These are phyloP conservation scores for Incumbomyces lentus DNA, from an alignment of 2,329 filamentous ascomycete species.

Conservation along the genomic window DNA sequence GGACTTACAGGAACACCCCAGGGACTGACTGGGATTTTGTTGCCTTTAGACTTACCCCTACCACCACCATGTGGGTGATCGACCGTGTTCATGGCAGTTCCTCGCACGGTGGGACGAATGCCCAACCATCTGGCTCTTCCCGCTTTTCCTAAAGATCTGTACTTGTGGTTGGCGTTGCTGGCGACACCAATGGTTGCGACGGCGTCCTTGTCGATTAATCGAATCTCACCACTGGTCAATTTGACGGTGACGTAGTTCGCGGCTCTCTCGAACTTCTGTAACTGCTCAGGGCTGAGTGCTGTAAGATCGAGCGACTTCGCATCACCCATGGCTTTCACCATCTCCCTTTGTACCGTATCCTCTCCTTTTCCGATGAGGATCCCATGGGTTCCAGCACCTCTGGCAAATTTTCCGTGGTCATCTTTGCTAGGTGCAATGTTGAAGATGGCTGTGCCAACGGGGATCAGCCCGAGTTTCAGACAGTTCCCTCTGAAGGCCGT, in stretches of 20 bases:
- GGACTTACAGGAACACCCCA: conserved; percentile 86
- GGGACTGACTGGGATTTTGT: conserved; percentile 84
- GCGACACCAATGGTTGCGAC: conserved; percentile 90
- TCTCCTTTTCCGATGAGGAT: conserved; percentile 84
- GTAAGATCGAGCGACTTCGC: conserved; percentile 22
- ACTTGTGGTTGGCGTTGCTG: conserved; percentile 87
- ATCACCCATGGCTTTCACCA: conserved; percentile 19
- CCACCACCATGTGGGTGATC: conserved; percentile 99
- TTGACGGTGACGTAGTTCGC: conserved; percentile 73
- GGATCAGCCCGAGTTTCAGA: conserved; percentile 88
- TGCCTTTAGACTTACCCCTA: conserved; percentile 98
- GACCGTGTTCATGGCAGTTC: conserved; percentile 97
- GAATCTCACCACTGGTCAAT: conserved; percentile 84
- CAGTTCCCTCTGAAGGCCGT: conserved; percentile 94
- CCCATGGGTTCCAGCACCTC: conserved; percentile 86
- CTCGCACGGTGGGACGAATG: conserved; percentile 88
- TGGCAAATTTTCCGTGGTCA: conserved; percentile 71
- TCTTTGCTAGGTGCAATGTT: conserved; percentile 69
- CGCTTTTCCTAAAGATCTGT: conserved; percentile 85
- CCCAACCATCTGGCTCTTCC: conserved; percentile 88
- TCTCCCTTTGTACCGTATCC: conserved; percentile 38
- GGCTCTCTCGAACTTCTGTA: conserved; percentile 43
- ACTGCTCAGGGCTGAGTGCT: conserved; percentile 28
- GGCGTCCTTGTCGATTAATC: conserved; percentile 80
- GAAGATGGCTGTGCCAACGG: conserved; percentile 84